Conservation (phyloP, 1,284 basidiomycete genomes). For the Ustilago sp. region DNA sequence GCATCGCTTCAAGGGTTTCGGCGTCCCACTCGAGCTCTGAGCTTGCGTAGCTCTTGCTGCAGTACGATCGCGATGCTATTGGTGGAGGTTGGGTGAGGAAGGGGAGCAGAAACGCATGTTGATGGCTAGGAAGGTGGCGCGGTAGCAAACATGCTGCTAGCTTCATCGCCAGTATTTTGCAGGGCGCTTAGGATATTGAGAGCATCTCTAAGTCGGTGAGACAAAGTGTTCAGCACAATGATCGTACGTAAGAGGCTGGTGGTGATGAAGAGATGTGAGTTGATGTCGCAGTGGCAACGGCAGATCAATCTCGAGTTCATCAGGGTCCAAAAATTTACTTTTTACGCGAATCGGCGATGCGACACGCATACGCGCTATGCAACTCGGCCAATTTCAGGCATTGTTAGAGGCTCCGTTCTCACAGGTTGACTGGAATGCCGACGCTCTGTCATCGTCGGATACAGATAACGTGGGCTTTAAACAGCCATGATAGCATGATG, state of each 20-base stretch:
- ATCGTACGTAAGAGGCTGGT: background rate
- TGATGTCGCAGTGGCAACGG: background rate
- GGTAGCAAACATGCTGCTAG: slow-evolving; percentile 25
- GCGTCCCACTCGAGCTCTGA: slow-evolving; percentile 13
- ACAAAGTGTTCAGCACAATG: background rate
- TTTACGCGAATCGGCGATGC: slow-evolving; percentile 1
- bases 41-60: background rate
- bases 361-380: background rate
- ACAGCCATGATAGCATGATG: no score
- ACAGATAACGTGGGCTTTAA: no score
- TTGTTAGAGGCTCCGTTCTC: background rate
- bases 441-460: no score
- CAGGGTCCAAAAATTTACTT: background rate
- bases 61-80: background rate
- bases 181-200: background rate
- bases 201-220: background rate
- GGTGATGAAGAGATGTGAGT: background rate
- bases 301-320: background rate
- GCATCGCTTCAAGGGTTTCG: slow-evolving; percentile 25
- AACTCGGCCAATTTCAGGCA: background rate
- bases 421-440: background rate
- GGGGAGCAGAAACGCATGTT: background rate
- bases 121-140: slow-evolving; percentile 13
- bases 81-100: background rate
- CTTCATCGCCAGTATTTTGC: slow-evolving; percentile 17